phyloP scores from a whole-genome alignment of 106 monocot genomes.

The Dioscorea zingiberensis region DNA sequence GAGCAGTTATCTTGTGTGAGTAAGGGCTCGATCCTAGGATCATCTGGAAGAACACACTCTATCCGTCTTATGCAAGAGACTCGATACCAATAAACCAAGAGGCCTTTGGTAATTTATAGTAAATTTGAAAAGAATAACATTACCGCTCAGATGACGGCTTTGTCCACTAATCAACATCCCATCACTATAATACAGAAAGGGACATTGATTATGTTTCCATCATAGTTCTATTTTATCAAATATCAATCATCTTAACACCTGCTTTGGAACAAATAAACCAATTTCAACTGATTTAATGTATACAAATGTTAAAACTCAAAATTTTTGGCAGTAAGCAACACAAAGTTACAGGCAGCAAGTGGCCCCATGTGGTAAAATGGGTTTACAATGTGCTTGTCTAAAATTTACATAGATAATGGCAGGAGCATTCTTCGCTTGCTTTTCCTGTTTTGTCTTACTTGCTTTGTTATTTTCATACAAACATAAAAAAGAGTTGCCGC shows the following conservation, averaged over 20 bases:
- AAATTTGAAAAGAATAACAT: too few relatives aligned
- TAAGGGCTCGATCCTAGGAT: too few relatives aligned
- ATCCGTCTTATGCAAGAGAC: too few relatives aligned
- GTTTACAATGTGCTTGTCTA: neutral
- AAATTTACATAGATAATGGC: conserved; percentile 73
- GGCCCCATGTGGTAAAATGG: neutral
- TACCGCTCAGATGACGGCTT: too few relatives aligned
- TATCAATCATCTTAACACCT: neutral
- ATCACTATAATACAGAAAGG: too few relatives aligned
- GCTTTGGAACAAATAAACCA: neutral
- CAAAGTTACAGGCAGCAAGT: neutral
- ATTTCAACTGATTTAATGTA: neutral
- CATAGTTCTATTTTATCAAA: neutral
- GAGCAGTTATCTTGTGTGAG: too few relatives aligned
- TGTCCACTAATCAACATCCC: too few relatives aligned
- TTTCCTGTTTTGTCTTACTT: conserved; percentile 63
- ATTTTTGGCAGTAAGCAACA: neutral
- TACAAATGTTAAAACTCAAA: neutral
- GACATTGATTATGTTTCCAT: too few relatives aligned
- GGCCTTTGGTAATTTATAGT: too few relatives aligned
- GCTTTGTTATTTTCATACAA: conserved; percentile 63
- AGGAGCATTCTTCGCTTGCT: conserved; percentile 86
- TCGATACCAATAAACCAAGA: too few relatives aligned
- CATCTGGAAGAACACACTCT: too few relatives aligned
- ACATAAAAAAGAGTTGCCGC: conserved; percentile 38